Percentiles rank a stretch among this genome's conserved stretches.
Conservation (phyloP, 805 yeast species). For the Vanderwaltozyma polyspora region DNA sequence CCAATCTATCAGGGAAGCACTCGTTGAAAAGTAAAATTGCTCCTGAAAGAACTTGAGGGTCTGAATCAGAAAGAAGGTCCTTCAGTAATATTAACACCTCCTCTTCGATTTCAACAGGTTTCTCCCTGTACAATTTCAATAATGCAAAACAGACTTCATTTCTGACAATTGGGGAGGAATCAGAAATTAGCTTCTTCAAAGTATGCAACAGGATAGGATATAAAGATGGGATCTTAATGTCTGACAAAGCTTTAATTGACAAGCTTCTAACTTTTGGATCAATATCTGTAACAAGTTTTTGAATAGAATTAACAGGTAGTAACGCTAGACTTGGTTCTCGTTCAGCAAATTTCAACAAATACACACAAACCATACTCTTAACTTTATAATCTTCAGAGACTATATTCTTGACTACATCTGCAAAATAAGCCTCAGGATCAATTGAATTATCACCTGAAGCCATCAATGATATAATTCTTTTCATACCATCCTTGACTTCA, state of each 20-base stretch:
- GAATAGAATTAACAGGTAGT: slow-evolving; percentile 82
- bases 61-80: slow-evolving; percentile 52
- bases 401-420: slow-evolving; percentile 82
- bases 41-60: slow-evolving; percentile 55
- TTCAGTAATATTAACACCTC: slow-evolving; percentile 42
- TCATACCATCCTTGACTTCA: slow-evolving; percentile 50
- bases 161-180: slow-evolving; percentile 69
- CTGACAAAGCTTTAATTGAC: slow-evolving; percentile 69
- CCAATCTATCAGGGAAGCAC: slow-evolving; percentile 47
- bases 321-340: slow-evolving; percentile 82
- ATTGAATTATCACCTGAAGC: slow-evolving; percentile 30
- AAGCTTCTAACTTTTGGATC: slow-evolving; percentile 57
- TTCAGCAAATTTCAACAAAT: slow-evolving; percentile 67
- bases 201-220: slow-evolving; percentile 69
- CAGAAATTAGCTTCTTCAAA: slow-evolving; percentile 54
- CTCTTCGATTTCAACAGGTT: slow-evolving; percentile 32
- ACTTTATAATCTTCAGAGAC: slow-evolving; percentile 55
- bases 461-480: slow-evolving; percentile 38
- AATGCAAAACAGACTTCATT: slow-evolving; percentile 70
- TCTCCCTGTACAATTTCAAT: slow-evolving; percentile 39
- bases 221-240: slow-evolving; percentile 72
- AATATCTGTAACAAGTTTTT: slow-evolving; percentile 64
- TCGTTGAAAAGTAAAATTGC: slow-evolving; percentile 48
- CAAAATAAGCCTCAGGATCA: slow-evolving; percentile 44
- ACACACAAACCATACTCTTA: slow-evolving; percentile 65